Percentiles rank a stretch among this genome's conserved stretches.
These are phyloP conservation scores for Aspergillus luchuensis DNA, from an alignment of 2,329 filamentous ascomycete genomes.

Conservation along the genomic window DNA sequence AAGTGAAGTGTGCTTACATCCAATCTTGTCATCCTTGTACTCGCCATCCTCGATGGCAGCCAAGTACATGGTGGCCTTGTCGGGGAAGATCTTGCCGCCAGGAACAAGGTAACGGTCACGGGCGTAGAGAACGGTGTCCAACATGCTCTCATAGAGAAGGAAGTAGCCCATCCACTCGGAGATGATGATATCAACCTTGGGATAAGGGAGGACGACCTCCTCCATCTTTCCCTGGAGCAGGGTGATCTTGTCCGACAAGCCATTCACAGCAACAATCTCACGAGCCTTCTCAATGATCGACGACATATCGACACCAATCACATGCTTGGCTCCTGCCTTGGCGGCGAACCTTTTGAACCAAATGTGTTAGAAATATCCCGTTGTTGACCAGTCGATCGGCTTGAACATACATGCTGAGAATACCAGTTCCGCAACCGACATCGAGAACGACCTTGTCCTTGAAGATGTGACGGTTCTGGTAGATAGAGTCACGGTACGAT, in stretches of 20 bases:
- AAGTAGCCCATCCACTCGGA: slow-evolving; percentile 99
- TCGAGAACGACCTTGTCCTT: slow-evolving; percentile 93
- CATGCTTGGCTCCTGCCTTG: slow-evolving; percentile 94
- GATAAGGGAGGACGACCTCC: slow-evolving; percentile 88
- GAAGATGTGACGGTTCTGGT: slow-evolving; percentile 94
- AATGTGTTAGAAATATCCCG: slow-evolving; percentile 22
- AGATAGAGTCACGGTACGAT: slow-evolving; percentile 96
- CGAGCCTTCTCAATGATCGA: slow-evolving; percentile 98
- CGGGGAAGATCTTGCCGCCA: slow-evolving; percentile 93
- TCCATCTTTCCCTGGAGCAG: slow-evolving; percentile 99
- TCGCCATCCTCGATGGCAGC: slow-evolving; percentile 98
- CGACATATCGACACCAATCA: slow-evolving; percentile 99
- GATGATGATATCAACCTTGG: slow-evolving; percentile 98
- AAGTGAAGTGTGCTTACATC: slow-evolving; percentile 68
- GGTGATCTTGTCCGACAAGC: slow-evolving; percentile 93
- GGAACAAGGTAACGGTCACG: slow-evolving; percentile 86
- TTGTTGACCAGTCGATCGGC: not conserved
- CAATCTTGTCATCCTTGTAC: slow-evolving; percentile 99
- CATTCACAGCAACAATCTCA: slow-evolving; percentile 91
- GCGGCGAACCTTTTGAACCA: slow-evolving; percentile 77
- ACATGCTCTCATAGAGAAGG: slow-evolving; percentile 96
- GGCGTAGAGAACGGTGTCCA: slow-evolving; percentile 96
- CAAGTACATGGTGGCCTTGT: slow-evolving; percentile 97
- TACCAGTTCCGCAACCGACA: slow-evolving; percentile 95
- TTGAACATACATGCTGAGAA: slow-evolving; percentile 85